These are phyloP conservation scores for Xylaria nigripes DNA, from an alignment of 495 filamentous ascomycete species.

Conservation along the genomic window DNA sequence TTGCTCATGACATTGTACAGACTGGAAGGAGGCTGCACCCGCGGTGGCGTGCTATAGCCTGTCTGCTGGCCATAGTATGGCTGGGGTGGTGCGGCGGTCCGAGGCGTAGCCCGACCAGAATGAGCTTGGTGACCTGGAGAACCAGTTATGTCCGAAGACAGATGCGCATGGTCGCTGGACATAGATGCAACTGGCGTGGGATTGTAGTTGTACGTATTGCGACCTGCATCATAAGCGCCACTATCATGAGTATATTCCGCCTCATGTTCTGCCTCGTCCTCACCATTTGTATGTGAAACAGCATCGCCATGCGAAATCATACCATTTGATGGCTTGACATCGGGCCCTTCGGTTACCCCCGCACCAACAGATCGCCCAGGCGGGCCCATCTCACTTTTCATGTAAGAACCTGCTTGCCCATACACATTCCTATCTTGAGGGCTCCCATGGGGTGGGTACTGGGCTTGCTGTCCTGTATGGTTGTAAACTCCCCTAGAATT, in stretches of 20 bases:
- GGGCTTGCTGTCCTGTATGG: conserved; percentile 57
- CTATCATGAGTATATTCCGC: conserved; percentile 73
- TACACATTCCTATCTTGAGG: conserved; percentile 67
- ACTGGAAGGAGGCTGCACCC: conserved; percentile 57
- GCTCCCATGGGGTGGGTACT: conserved; percentile 57
- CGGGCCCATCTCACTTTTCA: conserved; percentile 89
- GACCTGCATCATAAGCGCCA: conserved; percentile 58
- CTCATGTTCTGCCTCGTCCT: conserved; percentile 69
- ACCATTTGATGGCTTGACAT: conserved; percentile 61
- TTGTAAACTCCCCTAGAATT: conserved; percentile 73
- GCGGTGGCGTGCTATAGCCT: conserved; percentile 76
- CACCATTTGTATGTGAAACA: conserved; percentile 48
- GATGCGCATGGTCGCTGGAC: conserved; percentile 66
- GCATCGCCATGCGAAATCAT: conserved; percentile 51
- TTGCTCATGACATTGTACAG: conserved; percentile 89
- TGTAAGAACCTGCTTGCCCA: conserved; percentile 56
- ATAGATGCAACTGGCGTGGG: conserved; percentile 55
- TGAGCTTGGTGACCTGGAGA: conserved; percentile 79
- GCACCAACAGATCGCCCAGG: conserved; percentile 53
- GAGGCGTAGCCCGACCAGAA: conserved; percentile 80
- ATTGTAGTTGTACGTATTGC: conserved; percentile 67
- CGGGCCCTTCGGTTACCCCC: conserved; percentile 50
- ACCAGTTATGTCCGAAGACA: conserved; percentile 77
- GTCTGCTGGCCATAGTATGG: conserved; percentile 59
- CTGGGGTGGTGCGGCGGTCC: conserved; percentile 58